These are phyloP conservation scores for Aureobasidium sp. DNA, from an alignment of 2,329 filamentous ascomycete species.

Conservation along the genomic window DNA sequence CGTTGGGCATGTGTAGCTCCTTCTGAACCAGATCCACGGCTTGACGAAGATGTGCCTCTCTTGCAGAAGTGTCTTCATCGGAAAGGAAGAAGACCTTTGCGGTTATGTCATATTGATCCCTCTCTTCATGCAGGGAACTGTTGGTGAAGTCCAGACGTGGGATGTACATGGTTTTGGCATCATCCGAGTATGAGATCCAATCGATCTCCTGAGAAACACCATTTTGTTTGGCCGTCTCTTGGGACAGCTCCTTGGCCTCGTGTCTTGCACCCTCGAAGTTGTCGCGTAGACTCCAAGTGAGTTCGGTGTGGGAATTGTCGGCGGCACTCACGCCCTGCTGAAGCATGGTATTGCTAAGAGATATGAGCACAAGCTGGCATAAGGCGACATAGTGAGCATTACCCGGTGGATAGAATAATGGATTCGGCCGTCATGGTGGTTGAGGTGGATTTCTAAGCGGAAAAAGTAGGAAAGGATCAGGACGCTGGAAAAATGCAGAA, in stretches of 20 bases:
- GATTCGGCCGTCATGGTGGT: slow-evolving; percentile 54
- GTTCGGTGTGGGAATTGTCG: slow-evolving; percentile 85
- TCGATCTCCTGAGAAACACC: not conserved
- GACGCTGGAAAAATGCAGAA: not conserved
- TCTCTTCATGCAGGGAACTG: slow-evolving; percentile 70
- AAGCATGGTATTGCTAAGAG: slow-evolving; percentile 70
- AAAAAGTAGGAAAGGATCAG: not conserved
- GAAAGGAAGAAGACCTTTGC: slow-evolving; percentile 93
- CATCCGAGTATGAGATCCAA: slow-evolving; percentile 59
- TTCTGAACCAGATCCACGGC: slow-evolving; percentile 74
- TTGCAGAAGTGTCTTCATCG: slow-evolving; percentile 35
- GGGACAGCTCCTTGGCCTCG: slow-evolving; percentile 11
- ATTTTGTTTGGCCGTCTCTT: slow-evolving; percentile 18
- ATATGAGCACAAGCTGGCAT: slow-evolving; percentile 20
- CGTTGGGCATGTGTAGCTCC: slow-evolving; percentile 65
- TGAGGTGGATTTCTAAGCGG: slow-evolving; percentile 14
- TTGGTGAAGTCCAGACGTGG: slow-evolving; percentile 68
- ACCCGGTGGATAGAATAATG: slow-evolving; percentile 82
- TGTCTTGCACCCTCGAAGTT: slow-evolving; percentile 52
- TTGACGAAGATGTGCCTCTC: slow-evolving; percentile 65
- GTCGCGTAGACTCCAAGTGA: slow-evolving; percentile 77
- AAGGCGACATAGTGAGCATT: slow-evolving; percentile 33
- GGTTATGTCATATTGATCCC: slow-evolving; percentile 84
- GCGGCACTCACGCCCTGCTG: slow-evolving; percentile 54
- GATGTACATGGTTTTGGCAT: slow-evolving; percentile 59